Evolutionary conservation across 306 rosid genomes (phyloP), one percentile per base, ranked within the genome.

Genomic region (Sicyos baderoa): DNA sequence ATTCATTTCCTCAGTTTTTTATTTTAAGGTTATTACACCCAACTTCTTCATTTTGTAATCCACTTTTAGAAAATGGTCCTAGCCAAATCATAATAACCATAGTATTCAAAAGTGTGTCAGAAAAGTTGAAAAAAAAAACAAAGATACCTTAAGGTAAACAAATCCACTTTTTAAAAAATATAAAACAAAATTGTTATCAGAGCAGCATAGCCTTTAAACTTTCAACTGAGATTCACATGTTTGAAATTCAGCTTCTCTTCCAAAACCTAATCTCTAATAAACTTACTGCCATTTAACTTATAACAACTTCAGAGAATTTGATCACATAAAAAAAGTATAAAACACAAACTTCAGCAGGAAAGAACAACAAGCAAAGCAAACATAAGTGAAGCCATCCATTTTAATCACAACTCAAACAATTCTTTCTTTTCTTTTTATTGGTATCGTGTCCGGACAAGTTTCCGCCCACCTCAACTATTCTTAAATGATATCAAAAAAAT

Each of bases 41-140:
- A 59, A 27, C 6, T 14, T n/a, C 67, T 32, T 60, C 44, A 16
- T 60, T 35, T 32, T 60, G 67, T 60, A 60, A 35, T 60, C 48
- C 67, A 60, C 67, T 7, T 35, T 61, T 32, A 32, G 2, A 1
- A 61, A 61, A 35, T 21, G 16, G 35, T n/a, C 48, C 7, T 17
- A 35, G 23, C 67, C 49, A n/a, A 35, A 32, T 29, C 45, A 15
- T 29, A 29, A n/a, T 16, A 35, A 61, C 14, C 8, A 61, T 29
- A 59, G 7, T 16, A 61, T 35, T 35, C 67, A 61, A 35, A 61
- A 63, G 69, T n/a, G 16, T 62, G 5, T 62, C 16, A 40, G 7
- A 45, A 42, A 61, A 61, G 68, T 35, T 15, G n/a, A 61, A 61
- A 61, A 61, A n/a, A 23, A 61, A 58, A 58, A 60, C 67, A 35